Percentiles rank a stretch among this genome's conserved stretches.
Conservation (phyloP, 2,329 filamentous ascomycete genomes). For the Neofusicoccum sp. region DNA sequence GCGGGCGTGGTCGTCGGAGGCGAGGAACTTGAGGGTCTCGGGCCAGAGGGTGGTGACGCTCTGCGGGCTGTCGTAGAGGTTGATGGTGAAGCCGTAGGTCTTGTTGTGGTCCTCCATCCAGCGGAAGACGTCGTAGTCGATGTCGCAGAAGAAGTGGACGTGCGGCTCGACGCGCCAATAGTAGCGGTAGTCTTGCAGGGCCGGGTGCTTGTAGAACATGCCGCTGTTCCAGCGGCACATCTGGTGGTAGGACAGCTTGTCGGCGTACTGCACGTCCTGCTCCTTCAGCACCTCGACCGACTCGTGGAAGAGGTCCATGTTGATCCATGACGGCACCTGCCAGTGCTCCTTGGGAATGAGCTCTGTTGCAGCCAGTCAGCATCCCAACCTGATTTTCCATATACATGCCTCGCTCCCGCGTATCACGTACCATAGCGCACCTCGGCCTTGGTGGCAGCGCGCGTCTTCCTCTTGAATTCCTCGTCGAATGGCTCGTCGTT, state of each 20-base stretch:
- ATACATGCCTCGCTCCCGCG: not conserved
- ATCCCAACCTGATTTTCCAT: not conserved
- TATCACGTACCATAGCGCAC: constrained; percentile 68
- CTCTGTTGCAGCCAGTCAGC: constrained; percentile 53
- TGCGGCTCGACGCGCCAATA: constrained; percentile 99
- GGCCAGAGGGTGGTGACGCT: constrained; percentile 90
- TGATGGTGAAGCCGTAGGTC: constrained; percentile 98
- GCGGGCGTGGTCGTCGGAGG: constrained; percentile 66
- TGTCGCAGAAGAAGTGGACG: constrained; percentile 97
- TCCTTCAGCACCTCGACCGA: constrained; percentile 80
- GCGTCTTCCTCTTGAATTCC: constrained; percentile 84
- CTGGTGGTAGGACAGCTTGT: constrained; percentile 88
- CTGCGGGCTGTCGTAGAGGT: constrained; percentile 86
- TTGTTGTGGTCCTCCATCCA: constrained; percentile 99
- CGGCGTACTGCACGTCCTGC: constrained; percentile 85
- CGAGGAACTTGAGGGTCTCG: constrained; percentile 88
- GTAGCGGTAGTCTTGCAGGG: constrained; percentile 76
- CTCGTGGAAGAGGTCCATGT: constrained; percentile 78
- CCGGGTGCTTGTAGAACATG: constrained; percentile 95
- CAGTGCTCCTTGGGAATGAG: constrained; percentile 93
- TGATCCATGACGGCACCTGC: constrained; percentile 90
- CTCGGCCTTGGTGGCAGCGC: constrained; percentile 81
- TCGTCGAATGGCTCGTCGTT: constrained; percentile 92
- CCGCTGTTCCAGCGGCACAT: constrained; percentile 99
- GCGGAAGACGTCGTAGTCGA: constrained; percentile 97